A percentile compares a stretch with the other conserved stretches of the same genome.
Conservation (phyloP, 768 basidiomycete genomes). For the Xanthoconium stramineum region DNA sequence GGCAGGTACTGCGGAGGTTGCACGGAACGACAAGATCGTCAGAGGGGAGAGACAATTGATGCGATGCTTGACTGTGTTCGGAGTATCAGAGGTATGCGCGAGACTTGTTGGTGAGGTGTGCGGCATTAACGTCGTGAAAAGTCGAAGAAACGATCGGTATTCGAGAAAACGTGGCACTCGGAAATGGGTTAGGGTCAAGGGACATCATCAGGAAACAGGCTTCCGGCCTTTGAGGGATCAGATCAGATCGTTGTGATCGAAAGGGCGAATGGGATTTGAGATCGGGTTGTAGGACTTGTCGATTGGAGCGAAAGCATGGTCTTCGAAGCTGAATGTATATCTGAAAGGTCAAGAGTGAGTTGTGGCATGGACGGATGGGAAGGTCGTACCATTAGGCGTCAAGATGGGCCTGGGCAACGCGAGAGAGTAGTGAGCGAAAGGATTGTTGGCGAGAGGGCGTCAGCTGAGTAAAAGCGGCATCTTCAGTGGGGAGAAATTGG, state of each 20-base stretch:
- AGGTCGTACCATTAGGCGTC: not conserved
- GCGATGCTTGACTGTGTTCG: not conserved
- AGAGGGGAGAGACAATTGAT: not conserved
- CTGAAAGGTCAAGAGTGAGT: not conserved
- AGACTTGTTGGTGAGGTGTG: not conserved
- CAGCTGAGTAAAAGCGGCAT: not conserved
- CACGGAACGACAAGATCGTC: not conserved
- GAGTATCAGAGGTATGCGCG: not conserved
- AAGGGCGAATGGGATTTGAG: not conserved
- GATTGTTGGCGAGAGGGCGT: not conserved
- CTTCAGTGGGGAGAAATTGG: not conserved
- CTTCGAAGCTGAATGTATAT: not conserved
- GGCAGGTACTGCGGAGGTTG: not conserved
- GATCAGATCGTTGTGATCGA: not conserved
- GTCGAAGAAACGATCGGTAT: not conserved
- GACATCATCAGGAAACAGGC: not conserved
- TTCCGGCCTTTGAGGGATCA: not conserved
- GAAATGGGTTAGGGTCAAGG: not conserved
- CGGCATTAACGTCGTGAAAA: not conserved
- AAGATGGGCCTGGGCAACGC: not conserved
- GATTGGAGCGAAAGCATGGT: not conserved
- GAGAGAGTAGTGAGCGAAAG: not conserved
- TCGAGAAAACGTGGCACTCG: not conserved
- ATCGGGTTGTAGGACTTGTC: not conserved
- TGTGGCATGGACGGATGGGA: not conserved